Percentiles rank a stretch among this genome's conserved stretches.
Conservation (phyloP, 2,329 filamentous ascomycete genomes). For the Cordyceps tenuipes region DNA sequence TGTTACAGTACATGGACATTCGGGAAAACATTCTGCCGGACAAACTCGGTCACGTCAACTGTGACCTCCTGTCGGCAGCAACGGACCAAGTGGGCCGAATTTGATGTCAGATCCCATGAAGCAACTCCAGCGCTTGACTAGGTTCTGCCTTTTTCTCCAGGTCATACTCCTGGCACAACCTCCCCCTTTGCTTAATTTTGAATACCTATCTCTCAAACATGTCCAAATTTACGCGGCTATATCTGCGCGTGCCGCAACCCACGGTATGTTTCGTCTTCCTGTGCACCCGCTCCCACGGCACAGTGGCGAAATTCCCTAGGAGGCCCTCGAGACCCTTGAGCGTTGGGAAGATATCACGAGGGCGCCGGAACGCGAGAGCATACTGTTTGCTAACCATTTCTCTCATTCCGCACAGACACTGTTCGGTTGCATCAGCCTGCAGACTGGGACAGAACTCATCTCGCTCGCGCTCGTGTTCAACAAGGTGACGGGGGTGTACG, state of each 20-base stretch:
- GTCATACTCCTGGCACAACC: not conserved
- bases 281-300: not conserved
- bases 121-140: not conserved
- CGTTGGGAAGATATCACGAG: not conserved
- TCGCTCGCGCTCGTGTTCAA: conserved; percentile 79
- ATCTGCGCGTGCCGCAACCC: conserved; percentile 31
- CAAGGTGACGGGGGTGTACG: conserved; percentile 86
- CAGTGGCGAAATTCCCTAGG: not conserved
- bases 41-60: too few relatives aligned
- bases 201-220: not conserved
- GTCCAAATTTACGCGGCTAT: conserved; percentile 23
- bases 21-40: too few relatives aligned
- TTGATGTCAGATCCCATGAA: conserved; percentile 12
- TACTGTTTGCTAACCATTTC: not conserved
- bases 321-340: not conserved
- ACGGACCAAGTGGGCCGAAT: conserved; percentile 10
- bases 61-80: conserved; percentile 11
- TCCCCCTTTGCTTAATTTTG: not conserved
- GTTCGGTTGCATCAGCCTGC: conserved; percentile 76
- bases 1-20: too few relatives aligned
- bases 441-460: conserved; percentile 79
- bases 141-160: conserved; percentile 6
- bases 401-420: conserved; percentile 53
- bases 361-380: not conserved
- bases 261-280: conserved; percentile 25